Evolutionary conservation across 2,329 filamentous ascomycete species (phyloP).

Genomic region (Colletotrichum cuscutae): DNA sequence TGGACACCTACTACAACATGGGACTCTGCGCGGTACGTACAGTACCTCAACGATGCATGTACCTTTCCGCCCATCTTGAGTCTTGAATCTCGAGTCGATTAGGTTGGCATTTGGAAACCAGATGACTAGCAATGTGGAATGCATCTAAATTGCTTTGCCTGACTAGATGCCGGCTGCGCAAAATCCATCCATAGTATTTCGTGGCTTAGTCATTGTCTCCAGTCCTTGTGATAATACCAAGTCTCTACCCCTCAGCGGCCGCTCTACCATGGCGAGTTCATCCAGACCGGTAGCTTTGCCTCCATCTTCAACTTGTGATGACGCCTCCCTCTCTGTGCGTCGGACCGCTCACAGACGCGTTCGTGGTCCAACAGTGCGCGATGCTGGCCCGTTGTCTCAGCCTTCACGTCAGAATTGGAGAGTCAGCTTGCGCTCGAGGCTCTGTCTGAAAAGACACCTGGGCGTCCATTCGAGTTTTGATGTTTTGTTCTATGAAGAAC

Average conservation of each 20-base stretch:
- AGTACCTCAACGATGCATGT: constrained; percentile 19
- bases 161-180: neutral
- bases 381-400: neutral
- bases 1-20: constrained; percentile 29
- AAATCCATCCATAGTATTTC: neutral
- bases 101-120: neutral
- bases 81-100: neutral
- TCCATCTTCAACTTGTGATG: neutral
- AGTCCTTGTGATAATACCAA: neutral
- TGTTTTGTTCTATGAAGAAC: neutral
- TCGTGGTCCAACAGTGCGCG: neutral
- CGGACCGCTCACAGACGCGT: neutral
- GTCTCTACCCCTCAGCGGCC: neutral
- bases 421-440: neutral
- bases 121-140: neutral
- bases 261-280: neutral
- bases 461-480: neutral
- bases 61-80: neutral
- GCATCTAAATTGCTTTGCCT: neutral
- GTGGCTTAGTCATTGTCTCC: neutral
- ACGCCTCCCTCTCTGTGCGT: neutral
- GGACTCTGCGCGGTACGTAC: constrained; percentile 30
- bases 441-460: neutral
- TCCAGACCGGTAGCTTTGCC: neutral
- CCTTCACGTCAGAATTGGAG: neutral